Percentiles rank a stretch among this genome's conserved stretches.
Conservation (phyloP, 441 rosid species). For the Bruguiera hainesii region DNA sequence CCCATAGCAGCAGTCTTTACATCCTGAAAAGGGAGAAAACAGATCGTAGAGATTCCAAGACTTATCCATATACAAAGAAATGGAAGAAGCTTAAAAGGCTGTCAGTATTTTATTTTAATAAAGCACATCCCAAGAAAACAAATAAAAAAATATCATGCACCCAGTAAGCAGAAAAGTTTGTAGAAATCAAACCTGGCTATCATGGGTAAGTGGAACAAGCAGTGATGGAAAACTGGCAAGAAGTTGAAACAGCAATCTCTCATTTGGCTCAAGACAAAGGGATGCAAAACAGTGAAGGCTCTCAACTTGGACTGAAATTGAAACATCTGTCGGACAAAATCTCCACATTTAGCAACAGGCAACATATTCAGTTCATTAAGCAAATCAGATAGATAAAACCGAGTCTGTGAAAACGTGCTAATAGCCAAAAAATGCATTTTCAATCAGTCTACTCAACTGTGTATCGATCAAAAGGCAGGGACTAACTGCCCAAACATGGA, state of each 20-base stretch:
- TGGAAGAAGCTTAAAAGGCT: too few relatives aligned
- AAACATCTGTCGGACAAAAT: constrained; percentile 56
- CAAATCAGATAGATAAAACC: not conserved
- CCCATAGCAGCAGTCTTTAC: constrained; percentile 69
- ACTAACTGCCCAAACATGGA: too few relatives aligned
- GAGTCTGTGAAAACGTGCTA: not conserved
- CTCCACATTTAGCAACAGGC: constrained; percentile 19
- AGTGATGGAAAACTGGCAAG: constrained; percentile 69
- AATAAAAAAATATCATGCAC: not conserved
- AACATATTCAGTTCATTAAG: not conserved
- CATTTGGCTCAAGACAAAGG: constrained; percentile 65
- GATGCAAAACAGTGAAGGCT: constrained; percentile 69
- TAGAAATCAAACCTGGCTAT: constrained; percentile 56
- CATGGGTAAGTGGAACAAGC: constrained; percentile 74
- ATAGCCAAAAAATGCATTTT: too few relatives aligned
- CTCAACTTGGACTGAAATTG: constrained; percentile 61
- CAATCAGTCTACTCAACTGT: too few relatives aligned
- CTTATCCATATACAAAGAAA: too few relatives aligned
- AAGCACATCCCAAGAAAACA: not conserved
- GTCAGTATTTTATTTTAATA: not conserved
- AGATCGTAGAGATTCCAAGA: too few relatives aligned
- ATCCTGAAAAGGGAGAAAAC: constrained; percentile 48
- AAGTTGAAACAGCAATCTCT: constrained; percentile 54
- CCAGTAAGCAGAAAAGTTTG: constrained; percentile 3
- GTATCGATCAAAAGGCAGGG: too few relatives aligned